Percentiles rank a stretch among this genome's conserved stretches.
Evolutionary conservation across 2,329 filamentous ascomycete species (phyloP).

Genomic region (Aspergillus sp.): DNA sequence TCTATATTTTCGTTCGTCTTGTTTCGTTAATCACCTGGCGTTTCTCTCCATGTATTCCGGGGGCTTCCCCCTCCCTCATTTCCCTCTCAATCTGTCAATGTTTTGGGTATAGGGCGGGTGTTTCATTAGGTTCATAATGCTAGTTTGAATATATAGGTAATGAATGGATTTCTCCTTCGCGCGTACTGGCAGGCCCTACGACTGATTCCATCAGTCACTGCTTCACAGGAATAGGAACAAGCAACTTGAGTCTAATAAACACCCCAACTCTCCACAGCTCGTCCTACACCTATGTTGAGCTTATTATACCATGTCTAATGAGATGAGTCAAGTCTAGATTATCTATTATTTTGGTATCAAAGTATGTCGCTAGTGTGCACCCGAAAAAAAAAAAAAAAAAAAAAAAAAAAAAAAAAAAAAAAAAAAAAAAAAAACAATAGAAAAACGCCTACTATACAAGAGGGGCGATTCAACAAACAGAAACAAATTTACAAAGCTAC

Average conservation of each 20-base stretch:
- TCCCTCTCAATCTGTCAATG: background rate
- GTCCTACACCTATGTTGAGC: too few relatives aligned
- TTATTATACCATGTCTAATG: too few relatives aligned
- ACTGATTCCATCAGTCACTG: too few relatives aligned
- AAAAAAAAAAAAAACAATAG: background rate
- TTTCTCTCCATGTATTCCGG: background rate
- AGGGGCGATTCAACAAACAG: too few relatives aligned
- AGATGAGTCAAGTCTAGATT: too few relatives aligned
- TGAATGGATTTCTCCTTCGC: background rate
- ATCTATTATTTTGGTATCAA: too few relatives aligned
- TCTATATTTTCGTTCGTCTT: background rate
- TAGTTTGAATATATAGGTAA: background rate
- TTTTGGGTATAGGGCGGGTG: slow-evolving; percentile 8
- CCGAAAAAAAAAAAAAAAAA: background rate
- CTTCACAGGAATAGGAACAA: too few relatives aligned
- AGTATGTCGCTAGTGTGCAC: background rate
- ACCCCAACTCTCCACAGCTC: too few relatives aligned
- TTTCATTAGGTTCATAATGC: slow-evolving; percentile 1
- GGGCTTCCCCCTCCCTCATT: background rate
- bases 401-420: background rate
- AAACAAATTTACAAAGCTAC: background rate
- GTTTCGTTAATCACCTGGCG: background rate
- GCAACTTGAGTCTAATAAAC: too few relatives aligned
- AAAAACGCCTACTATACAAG: background rate
- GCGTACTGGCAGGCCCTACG: too few relatives aligned